Evolutionary conservation across 495 filamentous ascomycete genomes (phyloP), one percentile per base, ranked within the genome.

Genomic region (Penicillium cinerascens): DNA sequence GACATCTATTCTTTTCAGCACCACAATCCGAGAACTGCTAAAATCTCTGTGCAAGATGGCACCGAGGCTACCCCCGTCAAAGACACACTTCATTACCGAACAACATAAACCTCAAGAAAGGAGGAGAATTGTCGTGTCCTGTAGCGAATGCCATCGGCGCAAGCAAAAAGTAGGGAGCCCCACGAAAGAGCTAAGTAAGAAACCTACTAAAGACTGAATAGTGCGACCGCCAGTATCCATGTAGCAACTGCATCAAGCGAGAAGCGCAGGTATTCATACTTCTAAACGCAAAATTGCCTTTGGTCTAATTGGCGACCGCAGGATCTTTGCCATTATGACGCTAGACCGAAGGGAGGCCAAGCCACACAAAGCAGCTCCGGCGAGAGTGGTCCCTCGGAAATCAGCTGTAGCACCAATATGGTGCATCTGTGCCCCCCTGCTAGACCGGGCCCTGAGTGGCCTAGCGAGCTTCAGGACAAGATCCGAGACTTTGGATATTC

Each of bases 101-200:
- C 38, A 51, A 42, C 42, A 9, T 6, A 57, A 37, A n/a, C 66
- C 66, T 50, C 70, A 69, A 16, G 85, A 86, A 62, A 77, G 85
- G 49, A 79, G 78, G 49, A 77, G 82, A 37, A 76, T 78, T 35
- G 77, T 84, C 27, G 80, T 84, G 20, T 82, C 78, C 1, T 86
- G 82, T 55, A 82, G 75, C 16, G 82, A 86, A 59, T 86, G 82
- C 48, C 82, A 86, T 59, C 68, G 82, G 45, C 72, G 82, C 45
- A 86, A 84, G 59, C 82, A 84, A 63, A 84, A 84, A 78, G 53
- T 56, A 51, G 23, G 42, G 7, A 20, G 16, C 33, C 35, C n/a
- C 6, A 21, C 10, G 13, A 37, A 17, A 26, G 8, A 9, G 16
- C 27, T 25, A 17, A 48, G 16, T 16, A 47, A 35, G 25, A 39